phyloP scores from a whole-genome alignment of 1,139 yeast species.

The Debaryomyces udenii region DNA sequence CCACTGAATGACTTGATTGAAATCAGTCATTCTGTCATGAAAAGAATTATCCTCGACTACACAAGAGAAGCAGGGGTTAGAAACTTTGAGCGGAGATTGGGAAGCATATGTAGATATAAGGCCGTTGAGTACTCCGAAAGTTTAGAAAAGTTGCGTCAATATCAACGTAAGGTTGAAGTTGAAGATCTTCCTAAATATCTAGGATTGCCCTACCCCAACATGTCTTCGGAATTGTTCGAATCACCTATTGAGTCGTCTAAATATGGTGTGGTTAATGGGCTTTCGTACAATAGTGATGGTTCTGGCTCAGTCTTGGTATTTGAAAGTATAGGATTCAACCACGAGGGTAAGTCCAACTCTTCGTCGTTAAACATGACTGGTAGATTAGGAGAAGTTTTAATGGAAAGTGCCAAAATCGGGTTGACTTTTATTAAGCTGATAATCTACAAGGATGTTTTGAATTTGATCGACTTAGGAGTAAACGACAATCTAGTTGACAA shows the following conservation, averaged over 20 bases:
- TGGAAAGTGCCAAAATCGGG: slow-evolving; percentile 84
- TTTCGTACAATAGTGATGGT: slow-evolving; percentile 87
- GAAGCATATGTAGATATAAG: slow-evolving; percentile 75
- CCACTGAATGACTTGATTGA: slow-evolving; percentile 42
- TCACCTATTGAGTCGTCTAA: slow-evolving; percentile 35
- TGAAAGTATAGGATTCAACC: slow-evolving; percentile 70
- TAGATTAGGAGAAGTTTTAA: slow-evolving; percentile 76
- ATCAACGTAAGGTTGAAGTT: slow-evolving; percentile 42
- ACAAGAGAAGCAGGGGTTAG: slow-evolving; percentile 91
- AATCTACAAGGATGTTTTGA: slow-evolving; percentile 37
- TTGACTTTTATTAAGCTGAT: slow-evolving; percentile 72
- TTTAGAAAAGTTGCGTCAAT: slow-evolving; percentile 25
- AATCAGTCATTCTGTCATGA: slow-evolving; percentile 55
- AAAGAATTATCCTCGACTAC: slow-evolving; percentile 65
- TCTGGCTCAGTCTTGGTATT: slow-evolving; percentile 82
- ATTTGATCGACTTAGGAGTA: slow-evolving; percentile 22
- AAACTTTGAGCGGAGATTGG: slow-evolving; percentile 70
- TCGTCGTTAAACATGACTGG: slow-evolving; percentile 72
- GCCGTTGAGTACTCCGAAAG: slow-evolving; percentile 73
- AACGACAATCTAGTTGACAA: slow-evolving; percentile 38
- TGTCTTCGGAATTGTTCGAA: slow-evolving; percentile 32
- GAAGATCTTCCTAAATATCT: slow-evolving; percentile 52
- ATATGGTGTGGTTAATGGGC: slow-evolving; percentile 85
- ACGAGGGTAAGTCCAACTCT: slow-evolving; percentile 39
- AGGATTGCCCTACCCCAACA: slow-evolving; percentile 51